Base-by-base conservation (phyloP, 345 rosid species). In the Eucalyptus albens region DNA sequence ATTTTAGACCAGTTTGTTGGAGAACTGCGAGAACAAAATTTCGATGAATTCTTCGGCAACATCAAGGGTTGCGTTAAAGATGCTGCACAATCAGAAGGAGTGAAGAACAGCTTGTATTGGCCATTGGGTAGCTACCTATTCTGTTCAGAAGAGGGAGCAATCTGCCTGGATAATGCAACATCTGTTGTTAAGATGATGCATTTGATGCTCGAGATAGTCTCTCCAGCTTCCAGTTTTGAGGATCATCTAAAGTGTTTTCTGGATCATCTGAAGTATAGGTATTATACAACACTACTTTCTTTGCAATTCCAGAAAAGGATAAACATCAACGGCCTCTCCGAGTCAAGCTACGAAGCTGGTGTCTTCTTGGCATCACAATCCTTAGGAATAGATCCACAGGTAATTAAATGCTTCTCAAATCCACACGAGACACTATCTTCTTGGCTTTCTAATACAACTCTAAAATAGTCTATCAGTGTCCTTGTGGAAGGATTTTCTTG, bases 81-180 rank as follows among this genome's bases (percentile, higher is more conserved):
- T 49, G 45, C 88, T 44, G 90, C 86, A 14, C 72, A 86, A 40
- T 81, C 87, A 53, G 89, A 19, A 19, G 59, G 82, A n/a, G 44
- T 26, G 22, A 90, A 40, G n/a, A 87, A 81, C 24, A 87, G 88
- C 27, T 88, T 44, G 37, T 96, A 93, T 77, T 95, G 92, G 94
- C 99, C 99, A 37, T 94, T 94, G 53, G 99, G 99, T 82, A 95
- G 92, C 89, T 95, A 94, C 69, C 87, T 96, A 50, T 95, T 97
- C 90, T 95, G 97, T 72, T 94, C 98, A 19, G 94, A 93, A 85
- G 93, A 91, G 11, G 99, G 99, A 69, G 98, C 94, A n/a, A 89
- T 97, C 24, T 97, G 99, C 42, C 69, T 97, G 69, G 97, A 97
- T 42, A 94, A 94, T 67, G 93, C 95, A 8, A 85, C 85, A 17